Conservation (phyloP, 2,329 filamentous ascomycete species). For the Trichoderma sp. region DNA sequence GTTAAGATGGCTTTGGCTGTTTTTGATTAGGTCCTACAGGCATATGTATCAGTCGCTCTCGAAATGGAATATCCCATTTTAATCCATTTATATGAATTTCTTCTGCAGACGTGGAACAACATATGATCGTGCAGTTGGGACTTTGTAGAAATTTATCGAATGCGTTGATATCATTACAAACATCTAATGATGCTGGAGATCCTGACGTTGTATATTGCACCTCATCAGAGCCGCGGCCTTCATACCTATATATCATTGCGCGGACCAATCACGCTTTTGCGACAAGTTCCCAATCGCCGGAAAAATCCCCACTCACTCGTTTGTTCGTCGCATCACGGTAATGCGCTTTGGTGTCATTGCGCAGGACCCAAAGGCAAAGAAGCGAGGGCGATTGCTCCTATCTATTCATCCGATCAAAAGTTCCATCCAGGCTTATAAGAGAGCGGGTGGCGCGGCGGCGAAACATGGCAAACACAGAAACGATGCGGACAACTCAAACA, state of each 20-base stretch:
- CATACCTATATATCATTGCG: too few species aligned
- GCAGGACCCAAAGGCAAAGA: neutral
- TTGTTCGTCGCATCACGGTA: neutral
- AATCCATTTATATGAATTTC: too few species aligned
- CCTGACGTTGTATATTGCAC: neutral
- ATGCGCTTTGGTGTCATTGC: neutral
- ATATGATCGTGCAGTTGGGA: neutral
- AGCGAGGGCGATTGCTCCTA: neutral
- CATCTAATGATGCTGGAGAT: neutral
- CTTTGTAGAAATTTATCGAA: neutral
- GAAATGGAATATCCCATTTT: neutral
- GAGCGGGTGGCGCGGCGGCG: too few species aligned
- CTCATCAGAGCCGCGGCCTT: neutral
- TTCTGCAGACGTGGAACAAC: neutral
- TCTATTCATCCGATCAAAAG: neutral
- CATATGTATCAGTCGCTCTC: neutral
- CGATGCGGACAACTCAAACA: neutral
- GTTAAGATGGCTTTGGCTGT: neutral
- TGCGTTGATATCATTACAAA: neutral
- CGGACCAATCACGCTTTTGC: neutral
- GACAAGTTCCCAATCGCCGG: neutral
- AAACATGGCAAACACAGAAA: neutral
- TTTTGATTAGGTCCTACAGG: too few species aligned
- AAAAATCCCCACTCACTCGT: neutral
- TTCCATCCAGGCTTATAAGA: neutral